Percentiles rank a stretch among this genome's conserved stretches.
Conservation (phyloP, 2,329 filamentous ascomycete species). For the Hypoxylon sp. region DNA sequence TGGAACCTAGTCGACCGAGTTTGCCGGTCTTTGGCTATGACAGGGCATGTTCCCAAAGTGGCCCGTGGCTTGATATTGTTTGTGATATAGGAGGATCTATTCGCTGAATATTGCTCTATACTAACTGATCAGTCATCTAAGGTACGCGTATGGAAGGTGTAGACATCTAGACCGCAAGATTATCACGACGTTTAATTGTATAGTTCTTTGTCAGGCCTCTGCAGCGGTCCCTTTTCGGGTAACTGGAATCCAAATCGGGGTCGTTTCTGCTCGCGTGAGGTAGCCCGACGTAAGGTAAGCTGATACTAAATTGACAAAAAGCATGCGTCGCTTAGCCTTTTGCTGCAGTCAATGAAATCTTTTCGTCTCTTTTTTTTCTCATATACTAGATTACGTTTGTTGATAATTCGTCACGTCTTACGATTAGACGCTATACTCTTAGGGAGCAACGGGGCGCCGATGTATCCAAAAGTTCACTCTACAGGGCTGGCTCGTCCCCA, state of each 20-base stretch:
- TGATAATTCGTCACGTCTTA: conserved; percentile 40
- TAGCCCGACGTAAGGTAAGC: conserved; percentile 49
- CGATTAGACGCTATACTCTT: conserved; percentile 25
- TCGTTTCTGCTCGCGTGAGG: conserved; percentile 42
- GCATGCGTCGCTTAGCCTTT: conserved; percentile 36
- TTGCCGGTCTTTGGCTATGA: conserved; percentile 26
- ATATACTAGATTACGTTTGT: conserved; percentile 20
- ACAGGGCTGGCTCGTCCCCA: conserved; percentile 37
- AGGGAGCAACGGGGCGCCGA: conserved; percentile 17
- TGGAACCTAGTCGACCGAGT: conserved; percentile 22
- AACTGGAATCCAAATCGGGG: conserved; percentile 47
- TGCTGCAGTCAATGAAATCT: conserved; percentile 37
- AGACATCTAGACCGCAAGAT: conserved; percentile 36
- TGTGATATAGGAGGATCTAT: conserved; percentile 33
- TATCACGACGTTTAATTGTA: conserved; percentile 32
- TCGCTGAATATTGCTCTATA: conserved; percentile 44
- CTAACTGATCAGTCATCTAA: conserved; percentile 30
- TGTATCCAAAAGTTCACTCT: conserved; percentile 43
- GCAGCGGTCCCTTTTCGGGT: conserved; percentile 50
- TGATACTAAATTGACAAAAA: conserved; percentile 41
- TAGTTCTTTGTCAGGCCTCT: conserved; percentile 50
- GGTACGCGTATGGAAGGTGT: conserved; percentile 26
- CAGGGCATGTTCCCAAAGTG: conserved; percentile 13
- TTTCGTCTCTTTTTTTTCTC: conserved; percentile 18
- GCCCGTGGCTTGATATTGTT: conserved; percentile 19